Evolutionary conservation across 768 basidiomycete species (phyloP).

Genomic region (Serendipita sp.): DNA sequence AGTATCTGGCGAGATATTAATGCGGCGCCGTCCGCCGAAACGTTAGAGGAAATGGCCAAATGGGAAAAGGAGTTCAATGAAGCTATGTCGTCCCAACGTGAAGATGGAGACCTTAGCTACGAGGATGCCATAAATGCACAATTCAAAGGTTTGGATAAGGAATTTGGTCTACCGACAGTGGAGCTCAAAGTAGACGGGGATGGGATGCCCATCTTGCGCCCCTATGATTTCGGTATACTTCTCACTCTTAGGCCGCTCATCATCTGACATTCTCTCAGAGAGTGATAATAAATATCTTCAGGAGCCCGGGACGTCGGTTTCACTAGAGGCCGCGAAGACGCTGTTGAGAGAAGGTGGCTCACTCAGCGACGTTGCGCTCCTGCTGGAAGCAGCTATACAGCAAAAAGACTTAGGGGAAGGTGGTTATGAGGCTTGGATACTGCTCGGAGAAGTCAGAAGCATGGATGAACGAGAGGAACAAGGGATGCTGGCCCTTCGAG

Average conservation of each 20-base stretch:
- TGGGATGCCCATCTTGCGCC: constrained; percentile 55
- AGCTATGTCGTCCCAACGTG: constrained; percentile 50
- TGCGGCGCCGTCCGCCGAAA: not conserved
- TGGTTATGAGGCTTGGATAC: constrained; percentile 81
- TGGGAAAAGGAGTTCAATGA: constrained; percentile 79
- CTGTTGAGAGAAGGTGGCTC: constrained; percentile 69
- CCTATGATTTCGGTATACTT: constrained; percentile 61
- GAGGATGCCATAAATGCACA: constrained; percentile 38
- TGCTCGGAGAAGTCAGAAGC: constrained; percentile 75
- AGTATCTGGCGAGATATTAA: constrained; percentile 36
- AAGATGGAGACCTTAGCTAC: constrained; percentile 43
- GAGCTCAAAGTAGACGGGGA: constrained; percentile 36
- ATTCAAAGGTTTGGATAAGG: constrained; percentile 46
- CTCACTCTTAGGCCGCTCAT: not conserved
- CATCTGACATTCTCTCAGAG: constrained; percentile 28
- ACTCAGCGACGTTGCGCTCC: constrained; percentile 66
- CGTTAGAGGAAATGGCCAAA: constrained; percentile 43
- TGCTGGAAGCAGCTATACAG: constrained; percentile 84
- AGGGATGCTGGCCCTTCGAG: constrained; percentile 60
- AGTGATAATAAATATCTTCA: constrained; percentile 48
- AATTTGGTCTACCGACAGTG: constrained; percentile 14
- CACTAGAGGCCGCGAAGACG: constrained; percentile 53
- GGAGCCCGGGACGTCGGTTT: constrained; percentile 21
- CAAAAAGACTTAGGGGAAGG: constrained; percentile 63
- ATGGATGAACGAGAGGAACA: constrained; percentile 80